phyloP scores from a whole-genome alignment of 2,329 filamentous ascomycete species.

The Nemania diffusa region DNA sequence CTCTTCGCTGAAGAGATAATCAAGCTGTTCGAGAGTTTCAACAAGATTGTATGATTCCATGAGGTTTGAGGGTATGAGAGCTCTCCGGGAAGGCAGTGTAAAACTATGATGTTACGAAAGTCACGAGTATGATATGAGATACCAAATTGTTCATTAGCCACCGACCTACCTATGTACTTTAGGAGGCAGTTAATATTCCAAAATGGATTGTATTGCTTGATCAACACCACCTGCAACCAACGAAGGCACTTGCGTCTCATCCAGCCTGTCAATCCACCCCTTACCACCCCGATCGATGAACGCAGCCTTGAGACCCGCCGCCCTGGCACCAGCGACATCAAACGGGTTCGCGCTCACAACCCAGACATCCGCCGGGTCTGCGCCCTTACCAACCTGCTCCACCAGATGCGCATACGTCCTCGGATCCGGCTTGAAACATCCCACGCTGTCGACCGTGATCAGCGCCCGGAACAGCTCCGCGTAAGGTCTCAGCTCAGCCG shows the following conservation, averaged over 20 bases:
- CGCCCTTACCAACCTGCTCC: conserved; percentile 58
- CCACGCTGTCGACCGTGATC: conserved; percentile 69
- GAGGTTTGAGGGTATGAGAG: background rate
- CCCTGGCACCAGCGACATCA: conserved; percentile 73
- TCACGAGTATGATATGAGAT: conserved; percentile 22
- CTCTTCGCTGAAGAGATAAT: conserved; percentile 56
- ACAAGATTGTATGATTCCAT: conserved; percentile 40
- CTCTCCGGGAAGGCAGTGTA: background rate
- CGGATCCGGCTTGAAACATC: conserved; percentile 72
- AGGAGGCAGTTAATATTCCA: conserved; percentile 29
- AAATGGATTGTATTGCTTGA: conserved; percentile 61
- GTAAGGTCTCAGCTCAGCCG: conserved; percentile 64
- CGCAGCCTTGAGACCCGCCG: conserved; percentile 69
- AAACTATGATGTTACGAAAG: conserved; percentile 25
- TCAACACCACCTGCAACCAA: conserved; percentile 66
- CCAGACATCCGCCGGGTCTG: conserved; percentile 66
- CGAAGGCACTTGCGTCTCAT: conserved; percentile 61
- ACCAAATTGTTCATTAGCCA: conserved; percentile 19
- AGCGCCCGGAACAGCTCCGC: conserved; percentile 62
- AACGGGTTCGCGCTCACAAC: conserved; percentile 79
- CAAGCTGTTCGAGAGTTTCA: conserved; percentile 52
- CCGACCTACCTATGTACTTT: background rate
- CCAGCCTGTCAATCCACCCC: conserved; percentile 74
- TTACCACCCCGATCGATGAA: conserved; percentile 73
- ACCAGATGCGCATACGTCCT: conserved; percentile 71